Base-by-base conservation (phyloP, 2,329 filamentous ascomycete species). In the Claviceps pusilla region DNA sequence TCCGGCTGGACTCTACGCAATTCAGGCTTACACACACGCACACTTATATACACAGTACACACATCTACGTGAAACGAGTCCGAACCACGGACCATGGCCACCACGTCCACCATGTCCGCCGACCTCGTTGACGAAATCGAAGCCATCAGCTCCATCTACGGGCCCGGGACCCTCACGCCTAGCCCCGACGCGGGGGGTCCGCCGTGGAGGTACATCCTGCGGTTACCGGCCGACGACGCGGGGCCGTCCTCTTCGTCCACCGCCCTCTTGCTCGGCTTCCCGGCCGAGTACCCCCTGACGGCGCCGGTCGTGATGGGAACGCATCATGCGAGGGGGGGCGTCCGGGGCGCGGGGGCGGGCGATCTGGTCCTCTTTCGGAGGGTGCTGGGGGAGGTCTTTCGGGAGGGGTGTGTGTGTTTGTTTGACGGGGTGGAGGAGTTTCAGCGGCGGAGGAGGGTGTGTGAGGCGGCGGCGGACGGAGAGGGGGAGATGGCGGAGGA, bases 391-490 rank as follows among this genome's bases (percentile, higher is more conserved):
- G 72, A 75, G n/a, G 77, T 87, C 4, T 95, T 84, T 66, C 75
- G 78, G 52, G 78, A 82, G 0, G 89, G 89, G 0, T 77, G 81
- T 52, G 89, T 95, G 28, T 96, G 90, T 63, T 72, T 98, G 3
- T 98, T 90, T 63, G 91, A 96, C 65, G 77, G 94, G n/a, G 77
- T 96, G 42, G 90, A 95, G 63, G 84, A 87, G 63, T 71, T 86
- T 59, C 75, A 10, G 19, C 33, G 48, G 37, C 4, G 39, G 49
- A n/a, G 94, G n/a, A 77, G 96, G 31, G 61, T 60, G 7, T 19
- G 60, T 31, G 48, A 12, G 7, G 29, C 14, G 53, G 58, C 75
- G 10, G 19, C n/a, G 33, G 37, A 19, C 19, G 4, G 39, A 39
- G 7, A 94, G n/a, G 19, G 11, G 12, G 14, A 12, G 14, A 9